A percentile compares a stretch with the other conserved stretches of the same genome.
Evolutionary conservation across 768 basidiomycete genomes (phyloP).

Genomic region (Suillus placidus): DNA sequence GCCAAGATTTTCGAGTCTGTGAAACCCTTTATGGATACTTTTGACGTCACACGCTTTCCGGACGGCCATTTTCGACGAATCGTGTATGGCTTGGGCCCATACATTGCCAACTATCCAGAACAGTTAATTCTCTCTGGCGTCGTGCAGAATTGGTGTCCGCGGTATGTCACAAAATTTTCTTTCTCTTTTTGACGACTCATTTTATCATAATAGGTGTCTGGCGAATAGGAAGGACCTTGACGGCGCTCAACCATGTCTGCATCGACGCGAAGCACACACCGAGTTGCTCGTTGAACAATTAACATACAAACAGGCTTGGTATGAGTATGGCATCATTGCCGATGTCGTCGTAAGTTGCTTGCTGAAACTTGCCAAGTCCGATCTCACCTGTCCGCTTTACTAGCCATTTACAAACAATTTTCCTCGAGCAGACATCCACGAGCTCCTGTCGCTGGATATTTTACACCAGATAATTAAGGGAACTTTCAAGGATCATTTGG

Average conservation of each 20-base stretch:
- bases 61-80: slow-evolving; percentile 35
- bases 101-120: slow-evolving; percentile 45
- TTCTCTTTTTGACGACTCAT: not conserved
- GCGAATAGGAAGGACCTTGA: not conserved
- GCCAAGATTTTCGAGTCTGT: slow-evolving; percentile 20
- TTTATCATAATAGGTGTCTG: not conserved
- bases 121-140: slow-evolving; percentile 36
- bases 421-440: not conserved
- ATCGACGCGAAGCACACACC: slow-evolving; percentile 21
- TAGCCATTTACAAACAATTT: not conserved
- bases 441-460: not conserved
- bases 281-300: slow-evolving; percentile 22
- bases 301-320: slow-evolving; percentile 37
- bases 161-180: slow-evolving; percentile 22
- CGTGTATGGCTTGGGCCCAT: slow-evolving; percentile 39
- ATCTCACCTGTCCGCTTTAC: not conserved
- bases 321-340: slow-evolving; percentile 35
- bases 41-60: slow-evolving; percentile 24
- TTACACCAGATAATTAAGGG: slow-evolving; percentile 54
- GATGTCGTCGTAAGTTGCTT: slow-evolving; percentile 18
- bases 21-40: slow-evolving; percentile 28
- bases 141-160: slow-evolving; percentile 40
- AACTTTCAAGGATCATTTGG: slow-evolving; percentile 46
- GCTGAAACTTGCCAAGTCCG: not conserved
- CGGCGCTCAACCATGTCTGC: slow-evolving; percentile 21